These are phyloP conservation scores for Chrysosporium keratinophilum DNA, from an alignment of 2,329 filamentous ascomycete species.

Conservation along the genomic window DNA sequence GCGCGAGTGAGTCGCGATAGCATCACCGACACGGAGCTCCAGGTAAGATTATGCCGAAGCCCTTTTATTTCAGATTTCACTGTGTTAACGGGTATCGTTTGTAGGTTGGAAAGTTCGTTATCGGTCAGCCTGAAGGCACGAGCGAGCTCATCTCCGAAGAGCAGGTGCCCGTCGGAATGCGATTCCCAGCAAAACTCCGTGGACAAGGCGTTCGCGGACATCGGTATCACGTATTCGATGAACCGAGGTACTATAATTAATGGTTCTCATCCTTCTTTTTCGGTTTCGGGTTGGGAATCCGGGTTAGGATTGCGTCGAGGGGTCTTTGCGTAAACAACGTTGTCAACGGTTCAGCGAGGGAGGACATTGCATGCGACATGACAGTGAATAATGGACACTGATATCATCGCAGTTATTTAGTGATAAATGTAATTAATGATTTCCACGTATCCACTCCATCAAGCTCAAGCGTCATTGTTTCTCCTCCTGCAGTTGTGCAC, in stretches of 20 bases:
- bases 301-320: no score
- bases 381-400: neutral
- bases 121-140: constrained; percentile 59
- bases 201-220: constrained; percentile 82
- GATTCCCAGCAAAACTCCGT: constrained; percentile 76
- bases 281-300: neutral
- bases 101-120: constrained; percentile 77
- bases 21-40: constrained; percentile 94
- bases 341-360: neutral
- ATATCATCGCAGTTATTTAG: neutral
- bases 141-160: constrained; percentile 59
- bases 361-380: neutral
- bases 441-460: neutral
- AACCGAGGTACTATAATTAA: constrained; percentile 60
- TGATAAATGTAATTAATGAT: neutral
- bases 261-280: neutral
- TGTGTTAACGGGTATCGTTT: constrained; percentile 15
- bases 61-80: neutral
- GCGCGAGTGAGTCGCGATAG: constrained; percentile 78
- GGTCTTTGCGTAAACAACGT: no score
- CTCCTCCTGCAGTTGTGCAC: no score
- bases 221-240: constrained; percentile 87
- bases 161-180: constrained; percentile 62
- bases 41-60: constrained; percentile 44
- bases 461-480: neutral